These are phyloP conservation scores for Tilletia horrida DNA, from an alignment of 1,284 basidiomycete genomes.

Conservation along the genomic window DNA sequence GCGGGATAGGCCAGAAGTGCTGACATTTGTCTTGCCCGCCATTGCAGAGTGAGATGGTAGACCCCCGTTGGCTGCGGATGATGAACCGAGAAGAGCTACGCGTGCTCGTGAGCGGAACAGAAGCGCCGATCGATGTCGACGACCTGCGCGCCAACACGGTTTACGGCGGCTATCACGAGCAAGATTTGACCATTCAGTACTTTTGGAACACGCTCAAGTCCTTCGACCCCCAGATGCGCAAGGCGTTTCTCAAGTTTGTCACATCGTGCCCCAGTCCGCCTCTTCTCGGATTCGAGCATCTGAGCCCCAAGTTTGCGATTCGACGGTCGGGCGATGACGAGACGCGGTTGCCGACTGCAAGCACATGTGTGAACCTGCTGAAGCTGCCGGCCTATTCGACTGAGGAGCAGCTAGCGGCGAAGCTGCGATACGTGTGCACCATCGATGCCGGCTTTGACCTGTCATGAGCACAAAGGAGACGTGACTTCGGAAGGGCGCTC, in stretches of 20 bases:
- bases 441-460: conserved; percentile 53
- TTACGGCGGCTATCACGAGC: conserved; percentile 48
- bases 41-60: conserved; percentile 44
- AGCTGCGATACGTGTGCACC: conserved; percentile 49
- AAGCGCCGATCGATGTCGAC: conserved; percentile 47
- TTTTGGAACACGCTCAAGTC: conserved; percentile 48
- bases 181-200: conserved; percentile 47
- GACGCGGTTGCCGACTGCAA: conserved; percentile 48
- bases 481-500: too few species aligned
- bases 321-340: conserved; percentile 44
- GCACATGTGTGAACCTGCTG: conserved; percentile 52
- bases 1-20: too few species aligned
- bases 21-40: neutral
- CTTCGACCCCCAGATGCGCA: conserved; percentile 39
- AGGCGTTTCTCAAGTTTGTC: conserved; percentile 50
- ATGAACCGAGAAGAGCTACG: conserved; percentile 50
- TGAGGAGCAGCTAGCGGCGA: conserved; percentile 38
- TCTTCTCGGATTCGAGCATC: conserved; percentile 48
- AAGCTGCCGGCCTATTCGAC: conserved; percentile 50
- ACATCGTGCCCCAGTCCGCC: conserved; percentile 53
- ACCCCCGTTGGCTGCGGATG: conserved; percentile 52
- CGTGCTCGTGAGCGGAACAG: conserved; percentile 46
- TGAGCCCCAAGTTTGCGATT: conserved; percentile 51
- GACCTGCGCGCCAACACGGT: conserved; percentile 48
- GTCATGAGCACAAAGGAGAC: too few species aligned